phyloP scores from a whole-genome alignment of 495 filamentous ascomycete genomes.

The Chaetomium tenue region DNA sequence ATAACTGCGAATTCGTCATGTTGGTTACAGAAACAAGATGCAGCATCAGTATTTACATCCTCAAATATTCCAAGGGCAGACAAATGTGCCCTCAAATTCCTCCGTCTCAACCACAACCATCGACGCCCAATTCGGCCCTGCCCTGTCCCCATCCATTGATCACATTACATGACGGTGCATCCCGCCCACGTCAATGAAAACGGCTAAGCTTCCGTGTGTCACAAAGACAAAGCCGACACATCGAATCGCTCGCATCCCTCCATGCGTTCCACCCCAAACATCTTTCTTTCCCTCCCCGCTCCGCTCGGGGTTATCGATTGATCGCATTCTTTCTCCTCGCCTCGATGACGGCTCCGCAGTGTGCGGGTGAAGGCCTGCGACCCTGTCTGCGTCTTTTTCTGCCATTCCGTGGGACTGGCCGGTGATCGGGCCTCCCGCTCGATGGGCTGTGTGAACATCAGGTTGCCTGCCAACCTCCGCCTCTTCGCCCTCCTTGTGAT shows the following conservation, averaged over 20 bases:
- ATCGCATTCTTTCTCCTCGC: not conserved
- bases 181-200: slow-evolving; percentile 26
- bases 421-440: slow-evolving; percentile 22
- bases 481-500: not conserved
- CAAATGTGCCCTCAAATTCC: not conserved
- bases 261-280: slow-evolving; percentile 1
- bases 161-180: slow-evolving; percentile 14
- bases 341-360: slow-evolving; percentile 15
- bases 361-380: slow-evolving; percentile 25
- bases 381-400: slow-evolving; percentile 15
- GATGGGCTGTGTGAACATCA: not conserved
- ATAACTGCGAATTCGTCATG: not conserved
- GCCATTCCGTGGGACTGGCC: not conserved
- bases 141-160: slow-evolving; percentile 10
- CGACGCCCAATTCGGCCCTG: slow-evolving; percentile 10
- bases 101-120: not conserved
- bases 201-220: slow-evolving; percentile 31
- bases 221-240: slow-evolving; percentile 23
- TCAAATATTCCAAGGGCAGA: not conserved
- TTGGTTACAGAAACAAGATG: not conserved
- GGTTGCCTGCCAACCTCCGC: not conserved
- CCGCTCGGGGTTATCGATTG: not conserved
- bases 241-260: slow-evolving; percentile 1
- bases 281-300: slow-evolving; percentile 1
- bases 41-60: not conserved